Evolutionary conservation across 805 yeast genomes (phyloP).

Genomic region (Candida chilensis): DNA sequence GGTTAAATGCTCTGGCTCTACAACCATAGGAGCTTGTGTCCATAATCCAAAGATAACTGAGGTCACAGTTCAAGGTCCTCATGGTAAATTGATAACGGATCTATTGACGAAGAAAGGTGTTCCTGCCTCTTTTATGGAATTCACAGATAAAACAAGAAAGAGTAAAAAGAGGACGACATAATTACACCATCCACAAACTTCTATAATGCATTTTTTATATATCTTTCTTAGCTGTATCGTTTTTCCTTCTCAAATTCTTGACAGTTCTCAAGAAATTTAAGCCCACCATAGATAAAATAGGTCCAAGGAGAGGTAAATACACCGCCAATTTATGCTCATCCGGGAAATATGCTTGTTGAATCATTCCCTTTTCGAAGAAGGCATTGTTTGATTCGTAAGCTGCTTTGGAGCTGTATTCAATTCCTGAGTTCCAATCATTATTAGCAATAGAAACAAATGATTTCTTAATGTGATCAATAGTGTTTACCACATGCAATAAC

Average conservation of each 20-base stretch:
- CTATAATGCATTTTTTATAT: too few relatives aligned
- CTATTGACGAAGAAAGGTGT: slow-evolving; percentile 54
- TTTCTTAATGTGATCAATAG: slow-evolving; percentile 31
- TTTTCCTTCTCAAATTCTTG: too few relatives aligned
- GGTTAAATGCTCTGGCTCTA: slow-evolving; percentile 82
- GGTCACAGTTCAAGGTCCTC: slow-evolving; percentile 89
- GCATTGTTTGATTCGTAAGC: slow-evolving; percentile 59
- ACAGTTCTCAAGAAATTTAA: too few relatives aligned
- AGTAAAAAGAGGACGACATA: slow-evolving; percentile 36
- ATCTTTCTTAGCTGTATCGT: too few relatives aligned
- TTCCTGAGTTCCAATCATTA: slow-evolving; percentile 19
- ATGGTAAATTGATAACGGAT: slow-evolving; percentile 52
- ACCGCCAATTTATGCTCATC: slow-evolving; percentile 94
- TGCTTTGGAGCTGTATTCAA: slow-evolving; percentile 41
- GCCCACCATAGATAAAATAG: too few relatives aligned
- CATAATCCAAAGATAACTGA: slow-evolving; percentile 50
- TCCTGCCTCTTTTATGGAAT: slow-evolving; percentile 54
- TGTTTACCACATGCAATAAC: slow-evolving; percentile 39
- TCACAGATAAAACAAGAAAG: slow-evolving; percentile 51
- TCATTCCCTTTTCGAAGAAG: slow-evolving; percentile 91
- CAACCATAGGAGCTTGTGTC: slow-evolving; percentile 57
- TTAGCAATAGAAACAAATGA: slow-evolving; percentile 20
- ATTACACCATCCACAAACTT: too few relatives aligned
- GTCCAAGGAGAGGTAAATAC: slow-evolving; percentile 85
- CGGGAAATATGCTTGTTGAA: slow-evolving; percentile 90